Evolutionary conservation across 2,329 filamentous ascomycete genomes (phyloP), one percentile per base, ranked within the genome.

Genomic region (Polychaeton citri): DNA sequence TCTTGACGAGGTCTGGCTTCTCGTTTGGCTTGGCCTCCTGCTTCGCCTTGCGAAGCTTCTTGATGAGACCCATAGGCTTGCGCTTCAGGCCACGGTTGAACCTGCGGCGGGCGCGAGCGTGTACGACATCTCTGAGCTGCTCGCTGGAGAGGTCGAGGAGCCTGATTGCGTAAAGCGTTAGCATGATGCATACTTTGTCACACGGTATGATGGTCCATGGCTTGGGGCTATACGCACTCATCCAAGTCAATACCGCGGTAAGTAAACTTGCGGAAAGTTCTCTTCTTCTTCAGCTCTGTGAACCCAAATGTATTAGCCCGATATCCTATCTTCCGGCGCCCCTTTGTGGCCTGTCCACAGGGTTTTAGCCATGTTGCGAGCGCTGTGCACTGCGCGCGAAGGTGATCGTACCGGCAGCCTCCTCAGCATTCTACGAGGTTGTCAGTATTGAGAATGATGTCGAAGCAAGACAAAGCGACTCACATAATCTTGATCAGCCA

Each of bases 41-140:
- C 81, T 95, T 95, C 56, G 90, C 81, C 78, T 95, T 96, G 68
- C 90, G 88, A 61, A 98, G 85, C 81, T 98, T 98, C 85, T 96
- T 96, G 80, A 98, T 96, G 62, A 98, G 76, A 59, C 90, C 90
- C 90, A 98, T 96, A 60, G 90, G 90, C 77, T 93, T 93, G 75
- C 90, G 87, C 83, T 96, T 98, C 61, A 98, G 81, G 61, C 90
- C 90, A 56, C 90, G 88, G 82, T 96, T 96, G 82, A 98, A 96
- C 66, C 92, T 79, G 69, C 90, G 81, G 65, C 90, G 88, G 64
- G 90, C 90, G 66, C 90, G 90, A 62, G 90, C 90, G 76, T 98
- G 90, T 62, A 98, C 87, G 66, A 98, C 84, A 81, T 95, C 87
- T 63, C 90, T 87, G 68, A 98, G 86, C 72, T 96, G 83, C 68